Conservation (phyloP, 192 early-diverging fungal species). For the Anaeromyces robustus region DNA sequence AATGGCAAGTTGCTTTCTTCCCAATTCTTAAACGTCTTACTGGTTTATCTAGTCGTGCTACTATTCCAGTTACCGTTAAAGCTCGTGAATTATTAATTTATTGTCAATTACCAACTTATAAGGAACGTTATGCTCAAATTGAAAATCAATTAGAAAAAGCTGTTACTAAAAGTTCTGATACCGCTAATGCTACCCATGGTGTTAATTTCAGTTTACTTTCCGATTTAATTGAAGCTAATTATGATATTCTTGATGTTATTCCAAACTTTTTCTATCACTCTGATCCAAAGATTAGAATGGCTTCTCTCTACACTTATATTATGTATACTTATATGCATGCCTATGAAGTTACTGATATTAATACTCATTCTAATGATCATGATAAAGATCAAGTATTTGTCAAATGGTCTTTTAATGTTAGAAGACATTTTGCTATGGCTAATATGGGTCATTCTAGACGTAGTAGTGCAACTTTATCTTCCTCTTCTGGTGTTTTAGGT, state of each 20-base stretch:
- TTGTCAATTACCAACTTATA: conserved; percentile 78
- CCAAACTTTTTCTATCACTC: conserved; percentile 85
- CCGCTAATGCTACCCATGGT: conserved; percentile 40
- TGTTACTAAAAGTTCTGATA: conserved; percentile 52
- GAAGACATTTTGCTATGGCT: neutral
- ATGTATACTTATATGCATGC: conserved; percentile 88
- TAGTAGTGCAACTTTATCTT: neutral
- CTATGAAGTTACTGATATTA: conserved; percentile 57
- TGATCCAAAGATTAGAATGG: conserved; percentile 51
- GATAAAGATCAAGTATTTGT: neutral
- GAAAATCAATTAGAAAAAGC: conserved; percentile 63
- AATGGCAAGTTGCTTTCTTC: conserved; percentile 46
- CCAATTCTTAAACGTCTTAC: conserved; percentile 66
- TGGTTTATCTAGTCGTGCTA: conserved; percentile 51
- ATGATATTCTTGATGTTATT: conserved; percentile 89
- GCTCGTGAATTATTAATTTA: conserved; percentile 89
- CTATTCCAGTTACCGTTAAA: conserved; percentile 81
- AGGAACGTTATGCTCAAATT: conserved; percentile 74
- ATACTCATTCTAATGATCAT: neutral
- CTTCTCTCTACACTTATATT: conserved; percentile 90
- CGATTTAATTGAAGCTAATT: conserved; percentile 71
- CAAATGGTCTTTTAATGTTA: neutral
- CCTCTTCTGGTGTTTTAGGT: neutral
- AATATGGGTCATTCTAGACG: neutral
- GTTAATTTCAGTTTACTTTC: conserved; percentile 7